A percentile compares a stretch with the other conserved stretches of the same genome.
Conservation (phyloP, 441 rosid genomes). For the Pelargonium fulgidum region DNA sequence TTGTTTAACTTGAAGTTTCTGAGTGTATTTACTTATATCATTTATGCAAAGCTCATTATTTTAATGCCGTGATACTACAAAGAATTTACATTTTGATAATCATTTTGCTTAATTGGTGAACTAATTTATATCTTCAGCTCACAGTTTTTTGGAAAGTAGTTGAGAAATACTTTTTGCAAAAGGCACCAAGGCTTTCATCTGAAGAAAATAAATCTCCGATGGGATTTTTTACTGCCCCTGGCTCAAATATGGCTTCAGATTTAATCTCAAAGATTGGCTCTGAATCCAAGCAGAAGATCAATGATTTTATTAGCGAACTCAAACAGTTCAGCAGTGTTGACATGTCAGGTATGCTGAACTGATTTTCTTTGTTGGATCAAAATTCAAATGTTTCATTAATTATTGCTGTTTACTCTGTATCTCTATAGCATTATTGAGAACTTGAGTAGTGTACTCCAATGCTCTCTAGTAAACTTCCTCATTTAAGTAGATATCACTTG, state of each 20-base stretch:
- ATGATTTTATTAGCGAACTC: conserved; percentile 75
- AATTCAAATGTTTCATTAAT: neutral
- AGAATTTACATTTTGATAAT: conserved; percentile 15
- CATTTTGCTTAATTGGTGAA: conserved; percentile 20
- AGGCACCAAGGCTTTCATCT: conserved; percentile 31
- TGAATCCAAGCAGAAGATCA: conserved; percentile 67
- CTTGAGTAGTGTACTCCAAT: neutral
- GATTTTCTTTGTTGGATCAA: neutral
- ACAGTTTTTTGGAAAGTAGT: conserved; percentile 91
- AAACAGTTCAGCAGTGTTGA: conserved; percentile 68
- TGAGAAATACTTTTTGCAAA: conserved; percentile 52
- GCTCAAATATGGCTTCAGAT: conserved; percentile 68
- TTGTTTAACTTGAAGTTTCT: neutral
- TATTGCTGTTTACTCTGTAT: neutral
- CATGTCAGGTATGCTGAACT: conserved; percentile 70
- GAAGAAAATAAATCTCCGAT: conserved; percentile 43
- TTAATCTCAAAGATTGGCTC: conserved; percentile 58
- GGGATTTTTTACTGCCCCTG: conserved; percentile 59
- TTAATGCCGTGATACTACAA: neutral
- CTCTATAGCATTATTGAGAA: neutral
- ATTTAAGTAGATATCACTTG: neutral
- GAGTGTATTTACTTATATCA: neutral
- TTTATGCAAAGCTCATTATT: neutral
- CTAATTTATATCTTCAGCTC: conserved; percentile 65
- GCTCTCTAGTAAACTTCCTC: neutral